phyloP scores from a whole-genome alignment of 2,329 filamentous ascomycete genomes.

The Elsinoe australis region DNA sequence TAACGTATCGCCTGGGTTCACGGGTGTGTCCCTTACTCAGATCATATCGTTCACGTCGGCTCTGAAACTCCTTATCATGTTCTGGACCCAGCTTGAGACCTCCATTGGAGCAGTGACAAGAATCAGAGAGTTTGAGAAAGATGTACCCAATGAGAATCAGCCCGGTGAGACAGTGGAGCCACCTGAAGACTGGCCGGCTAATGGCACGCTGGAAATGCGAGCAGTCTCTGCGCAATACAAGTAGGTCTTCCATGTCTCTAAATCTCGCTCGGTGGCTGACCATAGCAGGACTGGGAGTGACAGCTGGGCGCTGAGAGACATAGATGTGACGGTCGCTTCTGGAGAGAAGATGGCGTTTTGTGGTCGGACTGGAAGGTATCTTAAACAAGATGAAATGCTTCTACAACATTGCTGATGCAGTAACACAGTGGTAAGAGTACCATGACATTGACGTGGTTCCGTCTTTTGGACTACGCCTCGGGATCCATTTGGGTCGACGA shows the following conservation, averaged over 20 bases:
- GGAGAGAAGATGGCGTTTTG: slow-evolving; percentile 46
- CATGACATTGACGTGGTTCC: slow-evolving; percentile 41
- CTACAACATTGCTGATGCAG: neutral
- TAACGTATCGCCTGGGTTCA: slow-evolving; percentile 39
- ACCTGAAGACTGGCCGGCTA: slow-evolving; percentile 66
- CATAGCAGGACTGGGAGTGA: neutral
- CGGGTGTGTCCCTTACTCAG: slow-evolving; percentile 46
- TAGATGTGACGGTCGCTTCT: slow-evolving; percentile 40
- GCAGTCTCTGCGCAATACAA: slow-evolving; percentile 42
- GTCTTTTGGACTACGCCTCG: slow-evolving; percentile 40
- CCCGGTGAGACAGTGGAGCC: slow-evolving; percentile 46
- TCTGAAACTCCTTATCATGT: slow-evolving; percentile 41
- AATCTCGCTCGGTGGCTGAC: neutral
- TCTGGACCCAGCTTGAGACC: slow-evolving; percentile 51
- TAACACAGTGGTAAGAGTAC: slow-evolving; percentile 44
- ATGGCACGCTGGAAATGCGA: slow-evolving; percentile 64
- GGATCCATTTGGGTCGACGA: slow-evolving; percentile 43
- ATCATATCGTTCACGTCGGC: slow-evolving; percentile 46
- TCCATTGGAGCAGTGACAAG: slow-evolving; percentile 48
- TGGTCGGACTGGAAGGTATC: slow-evolving; percentile 41
- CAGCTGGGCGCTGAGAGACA: slow-evolving; percentile 31
- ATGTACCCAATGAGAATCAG: slow-evolving; percentile 43
- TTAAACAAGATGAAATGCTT: neutral
- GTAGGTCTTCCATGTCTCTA: neutral
- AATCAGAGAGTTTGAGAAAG: slow-evolving; percentile 43